Base-by-base conservation (phyloP, 306 rosid genomes). In the Ormosia emarginata region DNA sequence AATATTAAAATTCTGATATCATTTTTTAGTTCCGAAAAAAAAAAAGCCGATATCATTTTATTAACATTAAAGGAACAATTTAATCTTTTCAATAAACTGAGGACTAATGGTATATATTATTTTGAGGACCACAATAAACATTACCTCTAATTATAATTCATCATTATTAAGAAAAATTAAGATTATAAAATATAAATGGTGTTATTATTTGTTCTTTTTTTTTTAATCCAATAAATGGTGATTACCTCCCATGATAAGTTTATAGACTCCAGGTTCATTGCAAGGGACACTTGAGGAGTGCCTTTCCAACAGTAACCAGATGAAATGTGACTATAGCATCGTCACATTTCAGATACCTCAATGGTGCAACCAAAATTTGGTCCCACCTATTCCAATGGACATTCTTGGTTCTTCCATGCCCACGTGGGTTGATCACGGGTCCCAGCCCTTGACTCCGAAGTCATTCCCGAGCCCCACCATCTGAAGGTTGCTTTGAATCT, bases 261-360 rank as follows among this genome's bases (percentile, higher is more conserved):
- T 12, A 75, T 30, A 41, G 46, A 7, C 6, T 53, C 34, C 74
- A 65, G 55, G 67, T 65, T 65, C 82, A 78, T 18, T 78, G 82
- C 66, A 66, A 65, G 15, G 10, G 15, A 52, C 11, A 40, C 44
- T 3, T 1, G 12, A 50, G 36, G 41, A 37, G 74, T 50, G 29
- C 11, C 43, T 65, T 66, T 78, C 74, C 7, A 78, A 78, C 82
- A 78, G 81, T 65, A 67, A 49, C 33, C 2, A 7, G 66, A 65
- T 37, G 81, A 43, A 64, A 61, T 50, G 81, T 49, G 74, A n/a
- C 24, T 7, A 15, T 47, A 17, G 17, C 81, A 47, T 34, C 33
- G 6, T 10, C 44, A 75, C 32, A 61, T 18, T 43, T 75, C 46
- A 75, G 80, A 61, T 44, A 43, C 17, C 71, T 61, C 29, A 75